Base-by-base conservation (phyloP, 768 basidiomycete genomes). In the Suillus paluster region DNA sequence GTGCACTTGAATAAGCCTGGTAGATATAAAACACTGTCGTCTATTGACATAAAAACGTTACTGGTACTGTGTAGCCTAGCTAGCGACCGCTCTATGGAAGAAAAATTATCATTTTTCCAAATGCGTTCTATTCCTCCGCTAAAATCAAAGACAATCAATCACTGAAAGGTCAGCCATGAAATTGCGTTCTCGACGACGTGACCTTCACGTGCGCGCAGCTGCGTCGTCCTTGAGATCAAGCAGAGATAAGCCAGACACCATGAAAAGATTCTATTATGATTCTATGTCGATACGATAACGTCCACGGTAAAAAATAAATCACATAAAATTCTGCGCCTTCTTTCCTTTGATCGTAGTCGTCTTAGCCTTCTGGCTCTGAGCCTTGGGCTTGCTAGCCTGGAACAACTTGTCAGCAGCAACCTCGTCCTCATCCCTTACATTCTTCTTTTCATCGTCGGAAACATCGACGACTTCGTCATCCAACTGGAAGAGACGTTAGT, bases 391-490 rank as follows among this genome's bases (percentile, higher is more conserved):
- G 23, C 83, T 74, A 50, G 80, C 78, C 69, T 86, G 86, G 67
- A 89, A 86, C 25, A 89, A 77, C 59, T 84, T 85, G 68, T 90
- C 86, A 57, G 81, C 80, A 25, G 74, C 76, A 30, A 87, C 71
- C 60, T 84, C 84, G 33, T 86, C 81, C 12, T 80, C 79, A 9
- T 68, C 68, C 56, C 67, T 39, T 1, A 34, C 55, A 30, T 69
- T 66, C 58, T 68, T 66, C 68, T 76, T 78, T 66, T 82, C 85
- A 33, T 84, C 83, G 30, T 86, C 85, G 21, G 85, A 82, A 0
- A 60, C 75, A 1, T 83, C 88, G 1, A 57, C 69, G 30, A 76
- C 72, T 21, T 79, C 78, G 53, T 83, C 84, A 27, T 84, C 83
- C 67, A 79, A 70, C 84, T 81, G 58, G 11, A 34, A 49, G 48